Conservation (phyloP, 75 land plant genomes). For the Cryptomeria japonica region DNA sequence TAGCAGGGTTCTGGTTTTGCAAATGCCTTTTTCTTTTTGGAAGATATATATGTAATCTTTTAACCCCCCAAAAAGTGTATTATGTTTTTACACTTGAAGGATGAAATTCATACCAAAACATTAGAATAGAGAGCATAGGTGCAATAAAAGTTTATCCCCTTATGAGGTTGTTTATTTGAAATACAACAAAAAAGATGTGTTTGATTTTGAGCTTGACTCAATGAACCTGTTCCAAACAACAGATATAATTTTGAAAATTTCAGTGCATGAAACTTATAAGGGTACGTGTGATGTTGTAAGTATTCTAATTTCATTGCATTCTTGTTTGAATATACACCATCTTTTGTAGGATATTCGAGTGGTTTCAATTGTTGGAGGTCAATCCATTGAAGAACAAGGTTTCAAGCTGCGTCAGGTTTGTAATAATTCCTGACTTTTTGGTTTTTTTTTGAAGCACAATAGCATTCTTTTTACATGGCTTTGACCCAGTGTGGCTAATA, state of each 20-base stretch:
- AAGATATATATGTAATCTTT: not conserved
- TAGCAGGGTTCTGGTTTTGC: not conserved
- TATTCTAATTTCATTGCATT: not conserved
- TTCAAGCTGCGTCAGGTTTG: constrained; percentile 91
- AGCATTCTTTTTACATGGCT: not conserved
- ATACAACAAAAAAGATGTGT: not conserved
- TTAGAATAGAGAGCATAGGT: not conserved
- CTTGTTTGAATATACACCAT: not conserved
- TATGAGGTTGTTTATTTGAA: not conserved
- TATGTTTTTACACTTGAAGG: not conserved
- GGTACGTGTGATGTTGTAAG: not conserved
- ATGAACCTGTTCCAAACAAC: not conserved
- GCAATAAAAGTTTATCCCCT: not conserved
- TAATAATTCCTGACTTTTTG: not conserved
- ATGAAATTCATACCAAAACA: not conserved
- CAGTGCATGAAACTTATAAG: not conserved
- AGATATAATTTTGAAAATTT: not conserved
- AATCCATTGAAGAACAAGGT: constrained; percentile 97
- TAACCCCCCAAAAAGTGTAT: not conserved
- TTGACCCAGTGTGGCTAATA: no score
- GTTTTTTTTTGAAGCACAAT: not conserved
- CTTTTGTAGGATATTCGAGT: constrained; percentile 58
- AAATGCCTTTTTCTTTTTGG: not conserved
- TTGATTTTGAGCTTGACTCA: not conserved
- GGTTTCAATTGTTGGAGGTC: constrained; percentile 97